phyloP scores from a whole-genome alignment of 371 early-diverging fungal species.

The Mortierella sp. region DNA sequence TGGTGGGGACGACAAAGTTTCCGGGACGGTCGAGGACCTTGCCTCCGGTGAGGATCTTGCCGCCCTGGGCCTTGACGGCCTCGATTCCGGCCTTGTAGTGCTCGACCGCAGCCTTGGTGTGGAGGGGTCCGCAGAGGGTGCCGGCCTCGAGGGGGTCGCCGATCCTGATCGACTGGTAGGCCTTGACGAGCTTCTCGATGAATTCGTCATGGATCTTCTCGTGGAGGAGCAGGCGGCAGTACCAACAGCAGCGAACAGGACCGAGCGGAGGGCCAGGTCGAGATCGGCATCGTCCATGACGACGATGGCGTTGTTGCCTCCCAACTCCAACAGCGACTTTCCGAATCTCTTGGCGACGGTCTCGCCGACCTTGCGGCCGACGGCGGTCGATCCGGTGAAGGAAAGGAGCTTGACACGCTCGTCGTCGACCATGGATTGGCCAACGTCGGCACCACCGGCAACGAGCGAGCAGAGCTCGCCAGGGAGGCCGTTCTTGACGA shows the following conservation, averaged over 20 bases:
- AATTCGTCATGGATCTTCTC: constrained; percentile 91
- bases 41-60: constrained; percentile 91
- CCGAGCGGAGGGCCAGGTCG: constrained; percentile 90
- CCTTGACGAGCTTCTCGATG: constrained; percentile 81
- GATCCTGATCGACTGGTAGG: constrained; percentile 91
- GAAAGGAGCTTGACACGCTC: constrained; percentile 84
- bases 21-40: constrained; percentile 78
- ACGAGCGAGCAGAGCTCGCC: constrained; percentile 92
- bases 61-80: constrained; percentile 87
- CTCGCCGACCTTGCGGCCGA: constrained; percentile 82
- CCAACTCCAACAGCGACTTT: constrained; percentile 89
- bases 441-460: constrained; percentile 92
- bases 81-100: constrained; percentile 81
- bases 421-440: constrained; percentile 82
- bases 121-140: constrained; percentile 95
- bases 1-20: constrained; percentile 97
- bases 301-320: constrained; percentile 97
- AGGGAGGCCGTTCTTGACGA: constrained; percentile 88
- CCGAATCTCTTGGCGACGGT: constrained; percentile 93
- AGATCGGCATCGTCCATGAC: constrained; percentile 95
- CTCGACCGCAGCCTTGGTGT: constrained; percentile 87
- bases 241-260: constrained; percentile 97
- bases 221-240: constrained; percentile 95
- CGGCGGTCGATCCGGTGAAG: constrained; percentile 91
- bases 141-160: constrained; percentile 91